Percentiles rank a stretch among this genome's conserved stretches.
Conservation (phyloP, 2,329 filamentous ascomycete species). For the Amauroascus niger region DNA sequence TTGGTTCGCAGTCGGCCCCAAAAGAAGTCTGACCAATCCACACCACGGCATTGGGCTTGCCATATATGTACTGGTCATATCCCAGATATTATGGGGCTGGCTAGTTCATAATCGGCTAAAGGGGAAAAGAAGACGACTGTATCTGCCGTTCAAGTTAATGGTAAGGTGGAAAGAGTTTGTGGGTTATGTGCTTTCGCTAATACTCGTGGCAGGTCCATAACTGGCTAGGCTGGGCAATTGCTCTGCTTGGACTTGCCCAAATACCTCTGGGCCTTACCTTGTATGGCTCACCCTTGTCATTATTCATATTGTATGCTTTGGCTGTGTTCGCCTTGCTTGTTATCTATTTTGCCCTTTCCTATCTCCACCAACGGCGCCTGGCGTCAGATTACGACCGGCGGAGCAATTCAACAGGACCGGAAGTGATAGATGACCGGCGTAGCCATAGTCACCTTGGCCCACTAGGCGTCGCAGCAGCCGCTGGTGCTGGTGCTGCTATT, state of each 20-base stretch:
- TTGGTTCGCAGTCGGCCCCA: slow-evolving; percentile 54
- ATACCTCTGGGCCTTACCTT: slow-evolving; percentile 81
- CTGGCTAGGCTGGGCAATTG: slow-evolving; percentile 71
- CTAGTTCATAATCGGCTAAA: slow-evolving; percentile 47
- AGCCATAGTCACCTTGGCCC: slow-evolving; percentile 38
- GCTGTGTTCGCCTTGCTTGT: slow-evolving; percentile 65
- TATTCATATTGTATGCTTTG: slow-evolving; percentile 78
- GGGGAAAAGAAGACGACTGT: slow-evolving; percentile 43
- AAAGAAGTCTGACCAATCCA: slow-evolving; percentile 53
- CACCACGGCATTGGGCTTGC: slow-evolving; percentile 59
- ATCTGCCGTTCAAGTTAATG: slow-evolving; percentile 50
- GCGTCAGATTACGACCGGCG: slow-evolving; percentile 50
- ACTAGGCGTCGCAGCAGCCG: slow-evolving; percentile 46
- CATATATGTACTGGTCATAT: slow-evolving; percentile 51
- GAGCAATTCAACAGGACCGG: slow-evolving; percentile 46
- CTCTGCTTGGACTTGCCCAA: slow-evolving; percentile 74
- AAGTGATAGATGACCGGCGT: slow-evolving; percentile 40
- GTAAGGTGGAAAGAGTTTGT: slow-evolving; percentile 30
- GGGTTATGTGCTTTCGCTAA: background rate
- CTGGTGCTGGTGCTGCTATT: slow-evolving; percentile 50
- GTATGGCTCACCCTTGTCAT: slow-evolving; percentile 75
- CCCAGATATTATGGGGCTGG: slow-evolving; percentile 51
- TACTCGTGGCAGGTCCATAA: slow-evolving; percentile 60
- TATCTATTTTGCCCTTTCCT: slow-evolving; percentile 71
- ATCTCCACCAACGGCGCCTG: slow-evolving; percentile 50